These are phyloP conservation scores for Setomelanomma holmii DNA, from an alignment of 2,329 filamentous ascomycete species.

Conservation along the genomic window DNA sequence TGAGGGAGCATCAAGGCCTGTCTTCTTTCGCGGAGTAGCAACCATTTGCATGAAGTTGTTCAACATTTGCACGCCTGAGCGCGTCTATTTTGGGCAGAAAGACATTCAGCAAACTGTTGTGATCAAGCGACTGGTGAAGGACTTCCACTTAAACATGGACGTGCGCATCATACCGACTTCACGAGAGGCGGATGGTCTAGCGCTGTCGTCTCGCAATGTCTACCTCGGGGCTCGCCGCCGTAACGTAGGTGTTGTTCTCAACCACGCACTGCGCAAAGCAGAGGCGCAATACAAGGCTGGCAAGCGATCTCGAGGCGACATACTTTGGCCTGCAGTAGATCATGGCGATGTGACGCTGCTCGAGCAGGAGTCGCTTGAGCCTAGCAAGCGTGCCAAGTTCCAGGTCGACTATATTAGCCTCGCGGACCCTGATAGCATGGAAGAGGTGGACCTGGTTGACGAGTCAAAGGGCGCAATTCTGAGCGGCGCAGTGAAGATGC, in stretches of 20 bases:
- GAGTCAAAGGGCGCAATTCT: slow-evolving; percentile 76
- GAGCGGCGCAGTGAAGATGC: slow-evolving; percentile 90
- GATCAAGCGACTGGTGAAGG: slow-evolving; percentile 83
- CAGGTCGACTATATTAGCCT: slow-evolving; percentile 94
- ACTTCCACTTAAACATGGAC: slow-evolving; percentile 80
- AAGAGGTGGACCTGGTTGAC: slow-evolving; percentile 78
- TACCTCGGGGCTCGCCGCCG: slow-evolving; percentile 83
- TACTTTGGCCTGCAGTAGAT: slow-evolving; percentile 74
- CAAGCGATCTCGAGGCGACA: slow-evolving; percentile 64
- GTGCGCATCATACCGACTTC: slow-evolving; percentile 78
- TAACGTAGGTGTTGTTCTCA: slow-evolving; percentile 74
- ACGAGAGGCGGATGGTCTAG: slow-evolving; percentile 81
- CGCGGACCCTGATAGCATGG: slow-evolving; percentile 82
- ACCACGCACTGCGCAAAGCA: slow-evolving; percentile 72
- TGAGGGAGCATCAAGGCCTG: slow-evolving; percentile 85
- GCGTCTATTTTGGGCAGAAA: slow-evolving; percentile 95
- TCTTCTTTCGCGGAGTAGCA: slow-evolving; percentile 95
- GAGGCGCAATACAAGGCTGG: slow-evolving; percentile 69
- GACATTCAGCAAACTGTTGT: slow-evolving; percentile 96
- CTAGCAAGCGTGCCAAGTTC: slow-evolving; percentile 70
- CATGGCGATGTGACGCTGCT: slow-evolving; percentile 63
- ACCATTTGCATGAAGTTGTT: slow-evolving; percentile 96
- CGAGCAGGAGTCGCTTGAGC: slow-evolving; percentile 68
- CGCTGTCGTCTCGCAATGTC: slow-evolving; percentile 91
- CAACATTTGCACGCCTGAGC: slow-evolving; percentile 79